Evolutionary conservation across 1,284 basidiomycete species (phyloP).

Genomic region (Ceratorhiza oryzae-sativae): DNA sequence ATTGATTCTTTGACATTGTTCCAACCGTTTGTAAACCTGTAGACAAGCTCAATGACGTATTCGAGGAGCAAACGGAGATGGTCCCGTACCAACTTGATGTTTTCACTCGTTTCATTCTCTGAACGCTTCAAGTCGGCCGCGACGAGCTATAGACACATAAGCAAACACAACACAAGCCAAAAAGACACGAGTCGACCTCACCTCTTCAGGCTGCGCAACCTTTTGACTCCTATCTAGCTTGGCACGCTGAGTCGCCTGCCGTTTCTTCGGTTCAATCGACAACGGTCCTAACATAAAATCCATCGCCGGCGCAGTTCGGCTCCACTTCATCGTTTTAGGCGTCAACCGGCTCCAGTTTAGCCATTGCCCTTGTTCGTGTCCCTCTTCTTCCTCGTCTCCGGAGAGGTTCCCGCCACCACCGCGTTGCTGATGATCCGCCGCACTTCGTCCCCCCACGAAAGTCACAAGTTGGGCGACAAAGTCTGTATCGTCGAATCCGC

Average conservation of each 20-base stretch:
- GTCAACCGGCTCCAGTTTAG: slow-evolving; percentile 80
- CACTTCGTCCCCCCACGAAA: slow-evolving; percentile 70
- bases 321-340: slow-evolving; percentile 73
- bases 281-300: slow-evolving; percentile 87
- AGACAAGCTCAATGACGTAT: slow-evolving; percentile 4
- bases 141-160: slow-evolving; percentile 53
- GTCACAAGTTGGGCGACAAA: slow-evolving; percentile 74
- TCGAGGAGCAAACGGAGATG: not conserved
- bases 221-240: slow-evolving; percentile 76
- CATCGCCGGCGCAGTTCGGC: slow-evolving; percentile 72
- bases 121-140: slow-evolving; percentile 79
- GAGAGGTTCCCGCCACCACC: slow-evolving; percentile 50
- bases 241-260: slow-evolving; percentile 63
- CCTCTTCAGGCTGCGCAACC: slow-evolving; percentile 73
- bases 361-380: slow-evolving; percentile 56
- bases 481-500: slow-evolving; percentile 84
- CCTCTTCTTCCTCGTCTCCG: slow-evolving; percentile 52
- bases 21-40: slow-evolving; percentile 47
- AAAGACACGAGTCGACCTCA: slow-evolving; percentile 4
- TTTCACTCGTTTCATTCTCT: slow-evolving; percentile 83
- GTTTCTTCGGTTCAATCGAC: slow-evolving; percentile 76
- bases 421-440: slow-evolving; percentile 31
- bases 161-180: not conserved
- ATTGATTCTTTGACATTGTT: slow-evolving; percentile 63
- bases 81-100: slow-evolving; percentile 63